Conservation (phyloP, 2,329 filamentous ascomycete genomes). For the Talaromyces sp. region DNA sequence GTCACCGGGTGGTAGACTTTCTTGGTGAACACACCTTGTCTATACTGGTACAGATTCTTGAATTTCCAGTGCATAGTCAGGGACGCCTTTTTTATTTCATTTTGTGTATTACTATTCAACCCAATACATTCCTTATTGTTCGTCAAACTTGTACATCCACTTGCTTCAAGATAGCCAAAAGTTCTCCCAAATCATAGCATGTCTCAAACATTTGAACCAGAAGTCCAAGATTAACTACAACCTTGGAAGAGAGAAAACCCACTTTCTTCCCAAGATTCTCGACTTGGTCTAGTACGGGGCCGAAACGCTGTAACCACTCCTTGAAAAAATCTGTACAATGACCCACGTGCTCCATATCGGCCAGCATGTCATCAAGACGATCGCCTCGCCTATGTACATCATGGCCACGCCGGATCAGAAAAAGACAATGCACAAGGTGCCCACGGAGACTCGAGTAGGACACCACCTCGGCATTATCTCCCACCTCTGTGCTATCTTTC, state of each 20-base stretch:
- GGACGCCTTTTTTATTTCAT: neutral
- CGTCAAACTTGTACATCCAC: neutral
- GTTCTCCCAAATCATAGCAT: too few species aligned
- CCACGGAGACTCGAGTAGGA: too few species aligned
- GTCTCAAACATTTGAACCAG: too few species aligned
- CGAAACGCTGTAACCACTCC: constrained; percentile 10
- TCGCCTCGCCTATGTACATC: constrained; percentile 19
- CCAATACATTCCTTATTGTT: constrained; percentile 6
- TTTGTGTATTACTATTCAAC: constrained; percentile 4
- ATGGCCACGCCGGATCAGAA: constrained; percentile 16
- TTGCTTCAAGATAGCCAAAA: too few species aligned
- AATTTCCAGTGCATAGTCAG: neutral
- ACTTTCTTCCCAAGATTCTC: too few species aligned
- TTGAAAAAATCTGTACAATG: constrained; percentile 20
- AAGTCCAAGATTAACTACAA: too few species aligned
- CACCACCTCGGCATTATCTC: too few species aligned
- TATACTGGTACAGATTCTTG: neutral
- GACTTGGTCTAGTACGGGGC: too few species aligned
- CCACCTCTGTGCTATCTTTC: too few species aligned
- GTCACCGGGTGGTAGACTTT: neutral
- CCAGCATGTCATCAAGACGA: constrained; percentile 19
- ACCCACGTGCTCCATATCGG: constrained; percentile 18
- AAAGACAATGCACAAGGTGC: constrained; percentile 5
- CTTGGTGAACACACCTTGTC: neutral
- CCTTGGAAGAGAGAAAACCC: too few species aligned